Evolutionary conservation across 2,329 filamentous ascomycete species (phyloP).

Genomic region (Trichoderma citrinoviride): DNA sequence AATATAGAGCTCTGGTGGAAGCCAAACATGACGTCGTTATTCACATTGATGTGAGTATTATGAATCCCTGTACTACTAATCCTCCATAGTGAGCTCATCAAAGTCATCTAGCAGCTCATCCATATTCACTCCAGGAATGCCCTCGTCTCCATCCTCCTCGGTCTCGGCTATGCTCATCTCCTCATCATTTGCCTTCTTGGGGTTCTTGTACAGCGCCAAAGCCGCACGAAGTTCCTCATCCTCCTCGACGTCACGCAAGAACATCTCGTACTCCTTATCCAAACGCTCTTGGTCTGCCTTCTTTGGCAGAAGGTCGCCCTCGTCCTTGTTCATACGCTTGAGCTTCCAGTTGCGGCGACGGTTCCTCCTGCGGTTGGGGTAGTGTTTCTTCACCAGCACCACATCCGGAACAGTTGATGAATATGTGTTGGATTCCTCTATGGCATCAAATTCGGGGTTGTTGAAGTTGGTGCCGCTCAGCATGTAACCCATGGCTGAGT

Average conservation of each 20-base stretch:
- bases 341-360: constrained; percentile 87
- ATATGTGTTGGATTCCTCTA: constrained; percentile 76
- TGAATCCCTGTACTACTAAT: constrained; percentile 32
- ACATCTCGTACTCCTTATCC: constrained; percentile 95
- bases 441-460: constrained; percentile 76
- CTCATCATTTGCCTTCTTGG: constrained; percentile 53
- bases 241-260: constrained; percentile 94
- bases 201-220: constrained; percentile 79
- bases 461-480: constrained; percentile 90
- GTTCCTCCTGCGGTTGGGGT: constrained; percentile 76
- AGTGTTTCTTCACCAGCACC: constrained; percentile 95
- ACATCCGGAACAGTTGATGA: constrained; percentile 83
- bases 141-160: constrained; percentile 61
- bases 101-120: constrained; percentile 87
- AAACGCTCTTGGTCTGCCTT: constrained; percentile 84
- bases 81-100: constrained; percentile 66
- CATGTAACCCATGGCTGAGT: constrained; percentile 94
- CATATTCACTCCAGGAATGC: constrained; percentile 66
- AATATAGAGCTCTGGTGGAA: neutral
- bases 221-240: constrained; percentile 83
- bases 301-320: constrained; percentile 80
- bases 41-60: constrained; percentile 20
- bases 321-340: constrained; percentile 88
- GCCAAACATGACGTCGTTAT: constrained; percentile 5
- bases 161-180: constrained; percentile 68